Base-by-base conservation (phyloP, 192 early-diverging fungal species). In the Cetraspora pellucida region DNA sequence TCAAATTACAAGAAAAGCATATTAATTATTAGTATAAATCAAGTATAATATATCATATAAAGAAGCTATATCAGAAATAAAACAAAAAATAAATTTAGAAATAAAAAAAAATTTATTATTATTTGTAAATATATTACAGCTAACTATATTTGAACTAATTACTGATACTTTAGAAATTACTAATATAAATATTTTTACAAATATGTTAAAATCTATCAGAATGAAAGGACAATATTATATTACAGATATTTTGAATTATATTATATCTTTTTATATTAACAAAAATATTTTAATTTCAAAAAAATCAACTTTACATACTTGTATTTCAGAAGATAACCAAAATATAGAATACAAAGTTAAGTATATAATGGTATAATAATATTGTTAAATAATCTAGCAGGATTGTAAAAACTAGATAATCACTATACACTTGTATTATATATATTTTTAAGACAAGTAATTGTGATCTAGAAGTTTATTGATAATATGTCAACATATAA, bases 221-320 rank as follows among this genome's bases (percentile, higher is more conserved):
- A 57, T 21, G 7, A 19, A 2, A 23, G 54, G 1, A 23, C 17
- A 57, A 19, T 23, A 2, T 21, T 1, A 5, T 13, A n/a, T 57
- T 37, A 57, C 23, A 57, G 23, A n/a, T n/a, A 57, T 57, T 57
- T 57, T 57, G 1, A 57, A 57, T 57, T 57, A 57, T 57, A 57
- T 57, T 0, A n/a, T 57, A 57, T 6, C 23, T 21, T 57, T 13
- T 21, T 57, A 57, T 57, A 19, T 57, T 57, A 57, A 57, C 8
- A n/a, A 57, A 57, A 19, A 19, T 21, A 57, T 57, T 57, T 57
- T 57, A 57, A 57, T 57, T 57, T 5, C 54, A 21, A 19, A n/a
- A 28, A 57, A 21, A 57, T 57, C 19, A 57, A 57, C 23, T 57
- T 57, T 57, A 57, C 17, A 57, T 57, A 57, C n/a, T 19, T 2